phyloP scores from a whole-genome alignment of 495 filamentous ascomycete genomes.

The Aspergillus wentii region DNA sequence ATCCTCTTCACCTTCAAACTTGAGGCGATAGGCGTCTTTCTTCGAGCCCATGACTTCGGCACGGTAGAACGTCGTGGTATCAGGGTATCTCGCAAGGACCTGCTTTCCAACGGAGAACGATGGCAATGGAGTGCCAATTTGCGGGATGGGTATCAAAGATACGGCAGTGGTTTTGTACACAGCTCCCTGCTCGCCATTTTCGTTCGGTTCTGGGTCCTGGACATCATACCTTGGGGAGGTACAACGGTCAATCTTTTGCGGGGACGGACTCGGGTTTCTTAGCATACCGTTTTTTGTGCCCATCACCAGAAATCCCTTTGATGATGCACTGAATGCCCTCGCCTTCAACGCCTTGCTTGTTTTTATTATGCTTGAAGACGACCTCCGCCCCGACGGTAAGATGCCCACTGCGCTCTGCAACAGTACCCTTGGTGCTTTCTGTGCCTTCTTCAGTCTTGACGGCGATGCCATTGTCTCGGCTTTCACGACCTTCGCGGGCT shows the following conservation, averaged over 20 bases:
- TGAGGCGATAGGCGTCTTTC: constrained; percentile 59
- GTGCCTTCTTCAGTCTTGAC: constrained; percentile 55
- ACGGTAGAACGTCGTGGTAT: constrained; percentile 95
- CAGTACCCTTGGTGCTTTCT: constrained; percentile 43
- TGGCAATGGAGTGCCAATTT: constrained; percentile 48
- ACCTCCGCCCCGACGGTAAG: constrained; percentile 75
- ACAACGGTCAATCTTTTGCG: constrained; percentile 12
- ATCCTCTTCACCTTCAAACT: constrained; percentile 85
- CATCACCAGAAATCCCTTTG: constrained; percentile 76
- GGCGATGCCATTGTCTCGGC: constrained; percentile 30
- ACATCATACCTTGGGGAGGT: constrained; percentile 69
- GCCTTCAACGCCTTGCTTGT: constrained; percentile 61
- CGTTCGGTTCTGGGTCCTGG: constrained; percentile 86
- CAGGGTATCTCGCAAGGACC: constrained; percentile 79
- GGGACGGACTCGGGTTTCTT: constrained; percentile 3
- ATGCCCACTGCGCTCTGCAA: constrained; percentile 45
- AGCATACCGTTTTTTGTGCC: constrained; percentile 66
- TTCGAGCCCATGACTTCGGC: constrained; percentile 81
- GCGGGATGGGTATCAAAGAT: constrained; percentile 81
- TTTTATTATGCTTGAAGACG: constrained; percentile 71
- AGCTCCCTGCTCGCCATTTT: constrained; percentile 63
- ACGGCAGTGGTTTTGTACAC: constrained; percentile 75
- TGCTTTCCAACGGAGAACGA: constrained; percentile 74
- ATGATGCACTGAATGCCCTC: constrained; percentile 88
- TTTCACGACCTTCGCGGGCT: constrained; percentile 33